These are phyloP conservation scores for Vitis cinerea DNA, from an alignment of 164 flowering plant genomes.

Conservation along the genomic window DNA sequence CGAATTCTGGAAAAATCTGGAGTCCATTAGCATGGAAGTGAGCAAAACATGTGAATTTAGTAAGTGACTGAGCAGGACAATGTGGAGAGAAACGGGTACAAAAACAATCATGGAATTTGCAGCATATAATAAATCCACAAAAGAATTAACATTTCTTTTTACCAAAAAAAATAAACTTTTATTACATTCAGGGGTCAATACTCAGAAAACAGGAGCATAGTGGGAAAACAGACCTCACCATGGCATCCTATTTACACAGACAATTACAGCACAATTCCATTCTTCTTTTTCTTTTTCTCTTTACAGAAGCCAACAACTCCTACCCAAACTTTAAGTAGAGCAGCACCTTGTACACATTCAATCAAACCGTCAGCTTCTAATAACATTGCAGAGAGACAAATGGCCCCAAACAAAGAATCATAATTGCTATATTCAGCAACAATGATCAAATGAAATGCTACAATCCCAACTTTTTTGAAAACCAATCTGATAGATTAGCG, in stretches of 20 bases:
- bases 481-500: conserved; percentile 75
- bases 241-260: conserved; percentile 18
- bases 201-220: not conserved
- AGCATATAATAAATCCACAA: no score
- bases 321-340: not conserved
- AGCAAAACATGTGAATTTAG: no score
- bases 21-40: no score
- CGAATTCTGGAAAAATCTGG: no score
- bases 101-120: no score
- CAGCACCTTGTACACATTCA: not conserved
- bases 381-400: conserved; percentile 1
- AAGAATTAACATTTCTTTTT: not conserved
- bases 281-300: not conserved
- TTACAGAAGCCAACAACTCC: not conserved
- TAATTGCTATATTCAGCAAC: conserved; percentile 1
- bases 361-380: not conserved
- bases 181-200: conserved; percentile 17
- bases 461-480: conserved; percentile 61
- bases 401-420: conserved; percentile 16
- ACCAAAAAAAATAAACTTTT: not conserved
- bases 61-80: no score
- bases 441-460: conserved; percentile 29
- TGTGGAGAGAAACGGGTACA: no score
- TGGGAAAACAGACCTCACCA: no score
- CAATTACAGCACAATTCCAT: conserved; percentile 1